These are phyloP conservation scores for Rasamsonia emersonii DNA, from an alignment of 2,329 filamentous ascomycete genomes.

Conservation along the genomic window DNA sequence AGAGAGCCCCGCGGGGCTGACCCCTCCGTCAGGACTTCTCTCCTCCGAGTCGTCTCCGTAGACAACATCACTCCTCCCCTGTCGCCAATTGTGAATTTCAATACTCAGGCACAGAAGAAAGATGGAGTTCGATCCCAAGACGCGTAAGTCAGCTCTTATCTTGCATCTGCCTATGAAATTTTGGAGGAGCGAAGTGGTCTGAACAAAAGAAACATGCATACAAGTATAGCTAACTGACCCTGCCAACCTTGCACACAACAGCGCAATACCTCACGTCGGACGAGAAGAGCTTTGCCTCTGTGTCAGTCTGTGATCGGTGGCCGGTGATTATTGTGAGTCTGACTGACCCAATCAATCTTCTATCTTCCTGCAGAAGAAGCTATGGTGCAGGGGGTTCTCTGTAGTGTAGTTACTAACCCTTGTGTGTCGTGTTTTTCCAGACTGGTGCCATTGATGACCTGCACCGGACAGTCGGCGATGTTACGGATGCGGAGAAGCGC, in stretches of 20 bases:
- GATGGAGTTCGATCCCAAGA: constrained; percentile 71
- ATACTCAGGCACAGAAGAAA: no score
- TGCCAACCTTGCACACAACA: constrained; percentile 26
- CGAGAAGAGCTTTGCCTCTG: constrained; percentile 74
- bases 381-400: background rate
- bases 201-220: background rate
- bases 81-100: no score
- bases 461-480: constrained; percentile 50
- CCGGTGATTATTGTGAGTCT: constrained; percentile 76
- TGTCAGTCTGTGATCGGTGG: constrained; percentile 82
- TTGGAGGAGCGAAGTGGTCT: background rate
- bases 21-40: no score
- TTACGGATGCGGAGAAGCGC: constrained; percentile 46
- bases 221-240: constrained; percentile 8
- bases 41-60: no score
- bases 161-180: background rate
- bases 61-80: background rate
- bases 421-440: no score
- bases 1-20: no score
- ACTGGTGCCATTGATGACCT: constrained; percentile 91
- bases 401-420: constrained; percentile 4
- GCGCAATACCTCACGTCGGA: constrained; percentile 73
- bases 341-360: background rate
- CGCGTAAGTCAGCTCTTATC: constrained; percentile 45
- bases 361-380: background rate